Evolutionary conservation across 805 yeast species (phyloP), one percentile per base, ranked within the genome.

Genomic region (Phaffomyces antillensis): DNA sequence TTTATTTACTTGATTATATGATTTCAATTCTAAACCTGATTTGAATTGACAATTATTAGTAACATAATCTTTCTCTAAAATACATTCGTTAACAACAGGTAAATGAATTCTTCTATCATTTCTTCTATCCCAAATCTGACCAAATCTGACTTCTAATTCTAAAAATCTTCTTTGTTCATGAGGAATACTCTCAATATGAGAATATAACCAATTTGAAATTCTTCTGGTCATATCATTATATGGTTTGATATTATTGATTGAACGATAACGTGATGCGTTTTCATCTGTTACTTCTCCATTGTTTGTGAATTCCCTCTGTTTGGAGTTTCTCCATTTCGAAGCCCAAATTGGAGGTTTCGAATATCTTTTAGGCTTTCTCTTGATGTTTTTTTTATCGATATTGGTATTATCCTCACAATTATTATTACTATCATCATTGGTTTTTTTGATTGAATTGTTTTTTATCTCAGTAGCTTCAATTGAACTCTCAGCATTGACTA

Each of bases 191-290:
- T 73, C 72, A 39, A 88, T 71, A 50, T 86, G 83, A 17, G 95
- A 89, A 70, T 84, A 89, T 9, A 90, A 73, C 97, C 97, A 90
- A 54, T 83, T 87, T 20, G 93, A 84, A 7, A 90, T 79, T 31
- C 86, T 78, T 57, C 90, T 77, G 7, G 90, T 84, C 47, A 86
- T 70, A 55, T 87, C 91, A 56, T 87, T 88, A 40, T 86, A 76
- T 1, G 93, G 93, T 37, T 80, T 80, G 1, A 84, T 73, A 6
- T 89, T 90, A 0, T 88, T 81, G 16, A 87, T 73, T 36, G 88
- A 54, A 20, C 35, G 38, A 15, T 16, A 28, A 7, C 44, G 39
- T 9, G 33, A 49, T 18, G 33, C 47, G 7, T 17, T 6, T 4
- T 38, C 17, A 10, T 37, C 47, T 17, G 6, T 5, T n/a, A 26